phyloP scores from a whole-genome alignment of 306 rosid genomes.

The Clitoria ternatea region DNA sequence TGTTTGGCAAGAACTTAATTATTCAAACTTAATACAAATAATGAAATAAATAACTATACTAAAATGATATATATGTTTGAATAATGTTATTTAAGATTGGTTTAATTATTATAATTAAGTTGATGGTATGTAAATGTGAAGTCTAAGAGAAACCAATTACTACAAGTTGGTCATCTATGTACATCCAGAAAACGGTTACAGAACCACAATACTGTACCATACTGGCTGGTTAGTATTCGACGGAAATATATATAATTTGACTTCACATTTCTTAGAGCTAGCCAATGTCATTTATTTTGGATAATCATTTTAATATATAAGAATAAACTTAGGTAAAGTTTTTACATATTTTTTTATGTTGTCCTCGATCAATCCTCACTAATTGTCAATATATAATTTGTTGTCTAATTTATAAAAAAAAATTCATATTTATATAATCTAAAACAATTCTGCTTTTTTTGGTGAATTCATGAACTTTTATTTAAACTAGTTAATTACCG shows the following conservation, averaged over 20 bases:
- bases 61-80: background rate
- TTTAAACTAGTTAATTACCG: too few relatives aligned
- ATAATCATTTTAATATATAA: too few relatives aligned
- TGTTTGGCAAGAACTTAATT: background rate
- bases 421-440: too few relatives aligned
- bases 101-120: background rate
- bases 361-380: too few relatives aligned
- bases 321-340: too few relatives aligned
- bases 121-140: background rate
- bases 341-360: too few relatives aligned
- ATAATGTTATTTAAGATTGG: background rate
- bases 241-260: too few relatives aligned
- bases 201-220: slow-evolving; percentile 20
- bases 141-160: background rate
- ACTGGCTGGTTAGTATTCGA: too few relatives aligned
- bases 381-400: too few relatives aligned
- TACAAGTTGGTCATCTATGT: background rate
- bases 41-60: background rate
- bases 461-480: too few relatives aligned
- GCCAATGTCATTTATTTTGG: background rate
- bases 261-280: background rate
- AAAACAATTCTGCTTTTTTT: too few relatives aligned
- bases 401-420: too few relatives aligned
- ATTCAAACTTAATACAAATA: background rate
- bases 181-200: slow-evolving; percentile 26